These are phyloP conservation scores for Hondaea fermentalgiana DNA, from an alignment of 108 stramenopile species.

Conservation along the genomic window DNA sequence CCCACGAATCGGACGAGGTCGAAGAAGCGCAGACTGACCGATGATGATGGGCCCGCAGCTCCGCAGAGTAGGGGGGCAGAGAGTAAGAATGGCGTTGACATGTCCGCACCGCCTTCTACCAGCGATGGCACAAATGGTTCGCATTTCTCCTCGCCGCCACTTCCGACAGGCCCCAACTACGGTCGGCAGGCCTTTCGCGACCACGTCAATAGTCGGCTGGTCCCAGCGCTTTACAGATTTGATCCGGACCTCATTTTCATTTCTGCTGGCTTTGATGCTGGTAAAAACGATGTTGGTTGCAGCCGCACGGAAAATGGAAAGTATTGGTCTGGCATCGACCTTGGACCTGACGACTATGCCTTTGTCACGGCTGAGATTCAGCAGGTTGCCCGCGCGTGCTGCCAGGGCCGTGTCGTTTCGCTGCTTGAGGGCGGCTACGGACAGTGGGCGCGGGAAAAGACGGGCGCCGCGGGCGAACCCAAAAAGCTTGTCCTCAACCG, in stretches of 20 bases:
- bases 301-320: constrained; percentile 80
- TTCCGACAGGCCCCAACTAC: neutral
- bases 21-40: neutral
- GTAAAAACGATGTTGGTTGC: constrained; percentile 83
- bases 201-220: neutral
- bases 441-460: constrained; percentile 16
- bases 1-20: neutral
- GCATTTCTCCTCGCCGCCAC: neutral
- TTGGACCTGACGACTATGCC: constrained; percentile 94
- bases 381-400: constrained; percentile 82
- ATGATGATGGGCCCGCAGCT: neutral
- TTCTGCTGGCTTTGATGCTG: constrained; percentile 98
- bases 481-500: neutral
- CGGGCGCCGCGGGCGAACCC: neutral
- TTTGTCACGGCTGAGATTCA: constrained; percentile 87
- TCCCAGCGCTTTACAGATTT: constrained; percentile 58
- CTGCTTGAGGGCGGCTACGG: constrained; percentile 94
- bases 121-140: too few species aligned
- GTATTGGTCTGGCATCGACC: constrained; percentile 77
- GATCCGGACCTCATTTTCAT: constrained; percentile 92
- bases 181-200: neutral
- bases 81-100: too few species aligned
- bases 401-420: constrained; percentile 81
- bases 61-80: neutral
- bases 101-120: too few species aligned